Evolutionary conservation across 768 basidiomycete species (phyloP).

Genomic region (Mycena galericulata): DNA sequence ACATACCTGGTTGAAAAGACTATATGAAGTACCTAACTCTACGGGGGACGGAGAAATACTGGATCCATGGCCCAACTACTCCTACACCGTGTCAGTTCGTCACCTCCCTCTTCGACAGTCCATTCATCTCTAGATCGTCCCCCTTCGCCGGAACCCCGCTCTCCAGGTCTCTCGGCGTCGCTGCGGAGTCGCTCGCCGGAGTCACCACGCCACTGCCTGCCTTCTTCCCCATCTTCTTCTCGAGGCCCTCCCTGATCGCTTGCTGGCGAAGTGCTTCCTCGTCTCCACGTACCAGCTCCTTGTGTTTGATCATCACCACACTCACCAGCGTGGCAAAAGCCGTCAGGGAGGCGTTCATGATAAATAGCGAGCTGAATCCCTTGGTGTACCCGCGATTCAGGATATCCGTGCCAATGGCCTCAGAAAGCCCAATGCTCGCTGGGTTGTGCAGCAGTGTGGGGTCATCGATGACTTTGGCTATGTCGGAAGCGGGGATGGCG

Average conservation of each 20-base stretch:
- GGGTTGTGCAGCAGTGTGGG: slow-evolving; percentile 54
- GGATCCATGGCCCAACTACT: background rate
- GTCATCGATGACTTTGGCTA: slow-evolving; percentile 62
- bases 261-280: slow-evolving; percentile 60
- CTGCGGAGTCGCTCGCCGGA: background rate
- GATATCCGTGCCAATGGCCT: slow-evolving; percentile 51
- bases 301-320: slow-evolving; percentile 70
- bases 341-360: slow-evolving; percentile 68
- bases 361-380: slow-evolving; percentile 71
- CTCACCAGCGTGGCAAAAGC: slow-evolving; percentile 65
- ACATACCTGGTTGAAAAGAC: too few species aligned
- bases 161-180: background rate
- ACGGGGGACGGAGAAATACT: background rate
- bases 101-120: background rate
- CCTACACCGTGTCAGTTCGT: background rate
- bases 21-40: too few species aligned
- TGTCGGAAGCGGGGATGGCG: slow-evolving; percentile 49
- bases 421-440: slow-evolving; percentile 49
- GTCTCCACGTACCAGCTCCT: slow-evolving; percentile 68
- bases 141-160: background rate
- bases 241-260: slow-evolving; percentile 10
- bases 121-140: background rate
- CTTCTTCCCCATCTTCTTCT: background rate
- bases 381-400: slow-evolving; percentile 62
- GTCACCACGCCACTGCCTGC: background rate